Base-by-base conservation (phyloP, 805 yeast species). In the Myxozyma kluyveri region DNA sequence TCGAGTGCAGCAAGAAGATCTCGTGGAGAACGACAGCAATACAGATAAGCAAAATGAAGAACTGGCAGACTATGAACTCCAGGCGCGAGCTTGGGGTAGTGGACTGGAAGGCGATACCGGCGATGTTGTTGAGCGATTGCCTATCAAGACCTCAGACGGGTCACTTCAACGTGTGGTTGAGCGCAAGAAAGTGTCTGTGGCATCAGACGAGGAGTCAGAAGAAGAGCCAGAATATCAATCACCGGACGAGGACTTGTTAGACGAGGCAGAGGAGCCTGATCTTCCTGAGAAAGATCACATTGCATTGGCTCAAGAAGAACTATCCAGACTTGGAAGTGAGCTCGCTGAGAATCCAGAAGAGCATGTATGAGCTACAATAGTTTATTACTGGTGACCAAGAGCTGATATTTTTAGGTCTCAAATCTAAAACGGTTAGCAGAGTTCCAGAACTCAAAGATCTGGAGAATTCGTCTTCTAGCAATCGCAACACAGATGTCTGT, bases 321-420 rank as follows among this genome's bases (percentile, higher is more conserved):
- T 93, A 38, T 96, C 98, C 0, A 81, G 78, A 18, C 68, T 84
- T 44, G 96, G 95, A 0, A 86, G 87, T 36, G 77, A 78, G 38
- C 70, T 91, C 32, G 81, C 81, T 62, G 95, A 89, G 65, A 87
- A 88, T 52, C 96, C 98, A 4, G 98, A 93, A 67, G 96, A 88
- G 63, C 79, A 90, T 63, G 75, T 84, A 5, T 65, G 78, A n/a
- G n/a, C n/a, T n/a, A n/a, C n/a, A n/a, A n/a, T n/a, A n/a, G n/a
- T n/a, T n/a, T n/a, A n/a, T n/a, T n/a, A n/a, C n/a, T n/a, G n/a
- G n/a, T n/a, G n/a, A n/a, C n/a, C n/a, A n/a, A n/a, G n/a, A n/a
- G n/a, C n/a, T n/a, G n/a, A n/a, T 40, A 33, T 21, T 24, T 10
- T 4, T 43, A 46, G 50, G 22, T 46, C 3, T 40, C 38, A 6